Evolutionary conservation across 768 basidiomycete species (phyloP).

Genomic region (Suillus plorans): DNA sequence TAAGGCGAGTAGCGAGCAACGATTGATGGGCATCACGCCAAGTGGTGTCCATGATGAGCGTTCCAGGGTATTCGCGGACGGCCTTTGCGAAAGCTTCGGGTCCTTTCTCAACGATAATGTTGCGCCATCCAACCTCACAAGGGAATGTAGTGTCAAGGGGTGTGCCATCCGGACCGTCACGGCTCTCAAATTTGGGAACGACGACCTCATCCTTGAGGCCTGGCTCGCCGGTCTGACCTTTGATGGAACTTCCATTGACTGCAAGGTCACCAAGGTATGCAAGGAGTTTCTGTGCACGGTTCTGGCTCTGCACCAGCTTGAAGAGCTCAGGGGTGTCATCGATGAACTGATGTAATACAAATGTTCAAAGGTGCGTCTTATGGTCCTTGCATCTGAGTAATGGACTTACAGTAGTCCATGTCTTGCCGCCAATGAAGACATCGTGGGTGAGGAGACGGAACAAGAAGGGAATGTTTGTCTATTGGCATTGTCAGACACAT

Average conservation of each 20-base stretch:
- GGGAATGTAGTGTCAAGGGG: constrained; percentile 79
- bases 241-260: constrained; percentile 98
- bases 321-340: constrained; percentile 99
- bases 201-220: constrained; percentile 88
- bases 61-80: constrained; percentile 92
- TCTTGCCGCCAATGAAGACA: constrained; percentile 93
- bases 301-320: constrained; percentile 96
- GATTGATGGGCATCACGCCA: constrained; percentile 99
- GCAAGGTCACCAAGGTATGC: constrained; percentile 97
- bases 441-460: constrained; percentile 97
- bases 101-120: constrained; percentile 97
- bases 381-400: constrained; percentile 4
- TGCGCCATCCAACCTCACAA: constrained; percentile 92
- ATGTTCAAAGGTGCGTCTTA: background rate
- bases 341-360: constrained; percentile 69
- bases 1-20: constrained; percentile 90
- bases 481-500: background rate
- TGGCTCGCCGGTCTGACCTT: constrained; percentile 93
- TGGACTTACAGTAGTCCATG: constrained; percentile 86
- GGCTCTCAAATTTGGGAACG: constrained; percentile 77
- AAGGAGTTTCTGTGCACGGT: constrained; percentile 96
- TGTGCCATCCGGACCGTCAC: constrained; percentile 70
- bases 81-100: constrained; percentile 99
- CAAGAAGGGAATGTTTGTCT: constrained; percentile 99
- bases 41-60: constrained; percentile 96